A percentile compares a stretch with the other conserved stretches of the same genome.
Conservation (phyloP, 805 yeast genomes). For the Candida sphagnicola region DNA sequence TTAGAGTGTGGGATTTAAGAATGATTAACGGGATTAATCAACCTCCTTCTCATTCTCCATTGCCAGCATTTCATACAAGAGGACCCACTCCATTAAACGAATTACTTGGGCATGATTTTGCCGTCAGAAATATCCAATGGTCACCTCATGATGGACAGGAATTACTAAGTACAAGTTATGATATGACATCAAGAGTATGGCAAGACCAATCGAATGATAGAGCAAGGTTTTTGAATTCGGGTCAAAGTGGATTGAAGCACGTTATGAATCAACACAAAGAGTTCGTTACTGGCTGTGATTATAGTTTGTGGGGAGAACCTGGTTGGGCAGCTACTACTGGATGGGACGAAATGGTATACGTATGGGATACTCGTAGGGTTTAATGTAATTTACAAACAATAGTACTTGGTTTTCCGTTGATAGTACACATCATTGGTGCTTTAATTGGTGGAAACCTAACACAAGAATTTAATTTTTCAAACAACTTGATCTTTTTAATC, state of each 20-base stretch:
- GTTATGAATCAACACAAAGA: slow-evolving; percentile 73
- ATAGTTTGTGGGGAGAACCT: slow-evolving; percentile 94
- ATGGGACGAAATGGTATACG: slow-evolving; percentile 92
- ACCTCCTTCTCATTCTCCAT: slow-evolving; percentile 32
- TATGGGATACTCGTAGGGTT: slow-evolving; percentile 70
- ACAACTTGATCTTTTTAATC: no score
- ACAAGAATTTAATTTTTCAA: no score
- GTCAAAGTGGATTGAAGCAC: slow-evolving; percentile 50
- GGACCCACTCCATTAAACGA: slow-evolving; percentile 74
- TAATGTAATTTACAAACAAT: no score
- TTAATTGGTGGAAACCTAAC: no score
- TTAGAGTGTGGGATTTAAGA: slow-evolving; percentile 85
- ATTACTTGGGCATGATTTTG: slow-evolving; percentile 82
- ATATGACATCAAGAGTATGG: slow-evolving; percentile 92
- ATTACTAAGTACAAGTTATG: slow-evolving; percentile 77
- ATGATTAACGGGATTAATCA: slow-evolving; percentile 47
- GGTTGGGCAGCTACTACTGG: slow-evolving; percentile 95
- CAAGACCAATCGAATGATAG: slow-evolving; percentile 61
- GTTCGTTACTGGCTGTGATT: slow-evolving; percentile 90
- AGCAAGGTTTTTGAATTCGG: slow-evolving; percentile 39
- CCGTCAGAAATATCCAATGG: slow-evolving; percentile 81
- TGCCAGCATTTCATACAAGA: slow-evolving; percentile 39
- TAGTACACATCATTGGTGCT: no score
- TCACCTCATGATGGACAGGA: slow-evolving; percentile 79
- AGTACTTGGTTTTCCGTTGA: no score